A percentile compares a stretch with the other conserved stretches of the same genome.
Evolutionary conservation across 2,329 filamentous ascomycete species (phyloP).

Genomic region (Talaromyces verruculosus): DNA sequence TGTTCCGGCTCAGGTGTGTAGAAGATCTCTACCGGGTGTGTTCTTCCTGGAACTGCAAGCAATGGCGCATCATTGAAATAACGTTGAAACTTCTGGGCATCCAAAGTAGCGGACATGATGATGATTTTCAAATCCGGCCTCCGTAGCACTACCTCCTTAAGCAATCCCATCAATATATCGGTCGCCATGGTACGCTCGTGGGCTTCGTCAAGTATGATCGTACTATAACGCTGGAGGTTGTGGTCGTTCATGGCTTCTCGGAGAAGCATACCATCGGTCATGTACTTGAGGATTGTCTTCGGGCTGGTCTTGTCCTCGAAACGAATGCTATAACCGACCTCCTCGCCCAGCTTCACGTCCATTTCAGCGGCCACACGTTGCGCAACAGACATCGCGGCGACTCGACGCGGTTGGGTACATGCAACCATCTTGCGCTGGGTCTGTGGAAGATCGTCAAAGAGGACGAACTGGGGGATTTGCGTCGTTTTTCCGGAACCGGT

Average conservation of each 20-base stretch:
- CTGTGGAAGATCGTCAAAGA: slow-evolving; percentile 94
- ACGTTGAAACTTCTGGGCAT: slow-evolving; percentile 95
- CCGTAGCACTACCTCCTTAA: slow-evolving; percentile 83
- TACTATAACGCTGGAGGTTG: slow-evolving; percentile 87
- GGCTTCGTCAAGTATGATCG: slow-evolving; percentile 97
- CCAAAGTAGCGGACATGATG: slow-evolving; percentile 97
- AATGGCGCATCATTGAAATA: slow-evolving; percentile 96
- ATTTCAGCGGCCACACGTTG: slow-evolving; percentile 97
- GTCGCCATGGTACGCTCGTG: slow-evolving; percentile 97
- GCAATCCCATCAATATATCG: slow-evolving; percentile 92
- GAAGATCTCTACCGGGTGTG: slow-evolving; percentile 95
- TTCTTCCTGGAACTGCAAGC: slow-evolving; percentile 90
- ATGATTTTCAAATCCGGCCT: slow-evolving; percentile 94
- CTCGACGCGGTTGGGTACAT: slow-evolving; percentile 95
- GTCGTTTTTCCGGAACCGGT: slow-evolving; percentile 99
- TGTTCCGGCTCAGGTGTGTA: slow-evolving; percentile 95
- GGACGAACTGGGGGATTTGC: slow-evolving; percentile 96
- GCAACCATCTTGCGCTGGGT: slow-evolving; percentile 83
- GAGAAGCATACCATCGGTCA: slow-evolving; percentile 99
- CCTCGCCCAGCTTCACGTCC: slow-evolving; percentile 87
- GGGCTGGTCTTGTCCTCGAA: slow-evolving; percentile 92
- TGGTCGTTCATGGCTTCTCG: slow-evolving; percentile 96
- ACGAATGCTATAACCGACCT: slow-evolving; percentile 98
- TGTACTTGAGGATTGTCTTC: slow-evolving; percentile 95
- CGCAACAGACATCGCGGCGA: slow-evolving; percentile 97